Evolutionary conservation across 805 yeast species (phyloP).

Genomic region (Kodamaea laetipori): DNA sequence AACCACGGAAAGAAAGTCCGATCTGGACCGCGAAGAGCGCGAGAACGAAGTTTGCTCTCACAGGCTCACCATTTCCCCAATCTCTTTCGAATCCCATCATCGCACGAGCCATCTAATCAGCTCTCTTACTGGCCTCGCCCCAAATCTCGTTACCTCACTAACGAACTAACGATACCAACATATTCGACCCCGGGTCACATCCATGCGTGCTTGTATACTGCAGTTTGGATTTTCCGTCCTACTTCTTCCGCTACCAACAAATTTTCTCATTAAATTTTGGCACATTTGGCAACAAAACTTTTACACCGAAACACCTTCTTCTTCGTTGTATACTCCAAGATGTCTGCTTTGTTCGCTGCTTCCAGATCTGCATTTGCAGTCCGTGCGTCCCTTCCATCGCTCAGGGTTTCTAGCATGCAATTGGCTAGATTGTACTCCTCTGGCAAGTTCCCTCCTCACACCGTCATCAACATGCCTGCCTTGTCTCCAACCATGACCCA

Average conservation of each 20-base stretch:
- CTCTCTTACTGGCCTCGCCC: too few species aligned
- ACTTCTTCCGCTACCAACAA: slow-evolving; percentile 10
- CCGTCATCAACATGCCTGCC: slow-evolving; percentile 96
- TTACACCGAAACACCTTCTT: slow-evolving; percentile 7
- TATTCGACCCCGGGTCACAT: slow-evolving; percentile 8
- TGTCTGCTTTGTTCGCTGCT: slow-evolving; percentile 42
- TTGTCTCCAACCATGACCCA: slow-evolving; percentile 99
- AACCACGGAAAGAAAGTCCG: too few species aligned
- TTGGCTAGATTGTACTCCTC: slow-evolving; percentile 46
- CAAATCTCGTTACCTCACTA: too few species aligned
- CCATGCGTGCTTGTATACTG: slow-evolving; percentile 9
- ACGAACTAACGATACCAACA: too few species aligned
- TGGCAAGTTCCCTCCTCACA: slow-evolving; percentile 72
- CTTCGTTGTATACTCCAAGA: slow-evolving; percentile 10
- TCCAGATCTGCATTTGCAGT: slow-evolving; percentile 32
- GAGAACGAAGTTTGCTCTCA: too few species aligned
- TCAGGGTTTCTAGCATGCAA: slow-evolving; percentile 26
- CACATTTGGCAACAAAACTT: slow-evolving; percentile 11
- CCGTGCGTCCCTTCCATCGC: slow-evolving; percentile 25
- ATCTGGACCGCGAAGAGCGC: too few species aligned
- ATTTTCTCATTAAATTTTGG: slow-evolving; percentile 13
- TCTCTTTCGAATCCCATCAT: too few species aligned
- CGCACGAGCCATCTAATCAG: too few species aligned
- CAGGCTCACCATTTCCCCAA: too few species aligned
- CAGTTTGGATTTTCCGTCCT: slow-evolving; percentile 7